Evolutionary conservation across 2,329 filamentous ascomycete species (phyloP), one percentile per base, ranked within the genome.

Genomic region (Alternaria tenuissima): DNA sequence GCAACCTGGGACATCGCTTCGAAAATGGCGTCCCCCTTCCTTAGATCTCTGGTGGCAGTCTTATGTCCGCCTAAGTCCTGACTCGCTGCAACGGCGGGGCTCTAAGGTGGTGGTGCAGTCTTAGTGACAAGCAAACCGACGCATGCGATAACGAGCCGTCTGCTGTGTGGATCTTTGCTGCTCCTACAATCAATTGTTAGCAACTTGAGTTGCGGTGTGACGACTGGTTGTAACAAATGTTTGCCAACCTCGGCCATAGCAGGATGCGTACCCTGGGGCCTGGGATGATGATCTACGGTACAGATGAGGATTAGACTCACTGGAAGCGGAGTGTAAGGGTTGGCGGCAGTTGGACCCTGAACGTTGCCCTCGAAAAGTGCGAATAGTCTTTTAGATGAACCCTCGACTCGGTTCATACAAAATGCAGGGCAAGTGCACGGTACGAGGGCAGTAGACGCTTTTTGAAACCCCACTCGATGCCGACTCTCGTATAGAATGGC

Each of bases 1-100:
- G 68, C 48, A 34, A 66, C 60, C 48, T 75, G 67, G 41, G 67
- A 61, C 76, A 79, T 79, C 57, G 61, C 66, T 65, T 70, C 36
- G 43, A 48, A 30, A 55, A 52, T 53, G 56, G 59, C 41, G 34
- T 38, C 16, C 36, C 58, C 53, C 54, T 57, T 59, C 55, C 22
- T 53, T 38, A 30, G 32, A 44, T 42, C 46, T 52, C 44, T 59
- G 51, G 43, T 43, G 44, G 49, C 54, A 36, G 60, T 55, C 34
- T 61, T 61, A 58, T 61, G 43, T 47, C 59, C 60, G 48, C 51
- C 49, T 59, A 36, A 56, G 22, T 24, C 52, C 64, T 68, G 66
- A 65, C 66, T 68, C 66, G 64, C 32, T 55, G 52, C 28, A 57
- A 47, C 38, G 41, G 62, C 52, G 60, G 60, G 63, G 63, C 53